Base-by-base conservation (phyloP, 495 filamentous ascomycete genomes). In the Tuber umbilicatum region DNA sequence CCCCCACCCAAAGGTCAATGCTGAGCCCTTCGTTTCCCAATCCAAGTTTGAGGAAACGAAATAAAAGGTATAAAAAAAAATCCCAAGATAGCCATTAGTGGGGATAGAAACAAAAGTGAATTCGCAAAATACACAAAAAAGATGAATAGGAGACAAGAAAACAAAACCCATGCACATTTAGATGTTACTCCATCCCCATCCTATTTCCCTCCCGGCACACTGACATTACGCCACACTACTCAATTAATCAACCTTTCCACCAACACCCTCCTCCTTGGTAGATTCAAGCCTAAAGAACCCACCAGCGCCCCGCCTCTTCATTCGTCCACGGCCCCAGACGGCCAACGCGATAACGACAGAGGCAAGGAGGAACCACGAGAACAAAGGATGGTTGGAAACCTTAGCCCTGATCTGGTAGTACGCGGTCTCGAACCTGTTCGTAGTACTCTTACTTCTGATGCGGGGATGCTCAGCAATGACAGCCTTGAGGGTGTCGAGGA, bases 401-500 rank as follows among this genome's bases (percentile, higher is more conserved):
- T 89, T 90, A 69, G 88, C 85, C 68, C 89, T 86, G 39, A 93
- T 87, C 75, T 89, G 89, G 84, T 94, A 95, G 84, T 94, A 91
- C 68, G 94, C 84, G 73, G 90, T 89, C 83, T 92, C 90, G 73
- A 97, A 85, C 41, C 86, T 86, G 71, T 91, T 90, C 76, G 93
- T 90, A 69, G 93, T 94, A 64, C 93, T 93, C 85, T 97, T 99
- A 21, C 93, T 87, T 76, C 88, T 90, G 79, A 99, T 90, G 82
- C 94, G 92, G 50, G 93, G 90, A 23, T 94, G 92, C 69, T 87
- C 88, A 23, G 87, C 84, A 5, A 82, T 75, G 73, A 91, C 84
- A 70, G 91, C 90, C 78, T 96, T 93, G 76, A 89, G 91, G 69
- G 94, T 97, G 84, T 98, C 95, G 45, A 97, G 90, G 81, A 99